phyloP scores from a whole-genome alignment of 2,329 filamentous ascomycete species.

The Mollisiaceae sp. region DNA sequence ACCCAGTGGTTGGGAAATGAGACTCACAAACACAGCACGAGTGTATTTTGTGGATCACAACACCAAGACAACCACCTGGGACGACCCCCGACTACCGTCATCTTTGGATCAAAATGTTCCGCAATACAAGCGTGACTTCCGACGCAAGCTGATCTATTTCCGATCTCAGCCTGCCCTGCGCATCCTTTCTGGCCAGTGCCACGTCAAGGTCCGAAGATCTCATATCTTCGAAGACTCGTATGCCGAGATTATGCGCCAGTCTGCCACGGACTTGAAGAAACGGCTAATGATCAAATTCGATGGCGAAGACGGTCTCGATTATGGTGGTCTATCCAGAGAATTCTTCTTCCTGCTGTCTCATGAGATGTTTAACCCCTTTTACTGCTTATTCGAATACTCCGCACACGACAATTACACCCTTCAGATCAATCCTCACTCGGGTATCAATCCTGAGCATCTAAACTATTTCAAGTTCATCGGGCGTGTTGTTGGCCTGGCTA shows the following conservation, averaged over 20 bases:
- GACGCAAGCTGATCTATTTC: conserved; percentile 98
- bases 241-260: conserved; percentile 96
- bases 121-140: conserved; percentile 99
- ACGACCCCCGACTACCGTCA: conserved; percentile 92
- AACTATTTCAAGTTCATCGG: conserved; percentile 99
- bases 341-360: conserved; percentile 99
- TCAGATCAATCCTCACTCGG: conserved; percentile 98
- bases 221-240: conserved; percentile 99
- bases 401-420: conserved; percentile 99
- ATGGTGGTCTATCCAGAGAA: conserved; percentile 95
- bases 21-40: conserved; percentile 93
- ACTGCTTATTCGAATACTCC: conserved; percentile 99
- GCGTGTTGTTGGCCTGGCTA: conserved; percentile 92
- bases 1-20: conserved; percentile 99
- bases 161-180: conserved; percentile 94
- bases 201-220: conserved; percentile 94
- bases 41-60: conserved; percentile 99
- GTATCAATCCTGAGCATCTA: conserved; percentile 98
- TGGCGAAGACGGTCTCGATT: conserved; percentile 96
- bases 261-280: conserved; percentile 95
- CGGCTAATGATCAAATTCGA: conserved; percentile 99
- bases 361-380: conserved; percentile 99
- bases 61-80: conserved; percentile 99
- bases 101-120: conserved; percentile 98
- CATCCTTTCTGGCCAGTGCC: conserved; percentile 94